phyloP scores from a whole-genome alignment of 176 grass and related monocot genomes.

The Pontederia paniculata region DNA sequence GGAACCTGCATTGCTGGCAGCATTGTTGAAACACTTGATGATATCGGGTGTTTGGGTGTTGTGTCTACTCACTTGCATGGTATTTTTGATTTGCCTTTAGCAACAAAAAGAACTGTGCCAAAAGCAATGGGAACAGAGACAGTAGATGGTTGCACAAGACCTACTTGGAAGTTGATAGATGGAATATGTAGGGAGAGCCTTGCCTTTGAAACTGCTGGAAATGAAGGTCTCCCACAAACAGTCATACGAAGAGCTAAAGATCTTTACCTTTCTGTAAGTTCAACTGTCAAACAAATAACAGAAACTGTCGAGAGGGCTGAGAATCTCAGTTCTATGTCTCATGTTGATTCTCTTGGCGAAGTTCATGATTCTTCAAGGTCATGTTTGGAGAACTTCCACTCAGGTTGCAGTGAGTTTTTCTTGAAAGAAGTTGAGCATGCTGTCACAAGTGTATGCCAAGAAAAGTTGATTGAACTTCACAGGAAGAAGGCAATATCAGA shows the following conservation, averaged over 20 bases:
- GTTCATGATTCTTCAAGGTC: constrained; percentile 18
- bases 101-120: constrained; percentile 41
- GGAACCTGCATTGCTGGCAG: constrained; percentile 97
- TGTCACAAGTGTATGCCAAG: constrained; percentile 52
- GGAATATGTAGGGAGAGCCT: constrained; percentile 84
- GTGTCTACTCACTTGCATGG: constrained; percentile 86
- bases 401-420: constrained; percentile 15
- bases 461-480: constrained; percentile 47
- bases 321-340: constrained; percentile 5
- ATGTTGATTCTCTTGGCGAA: constrained; percentile 21
- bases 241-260: constrained; percentile 75
- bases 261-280: constrained; percentile 41
- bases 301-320: not conserved
- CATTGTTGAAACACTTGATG: constrained; percentile 77
- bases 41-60: constrained; percentile 59
- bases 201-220: constrained; percentile 79
- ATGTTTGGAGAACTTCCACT: constrained; percentile 14
- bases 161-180: constrained; percentile 72
- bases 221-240: constrained; percentile 68
- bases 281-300: constrained; percentile 18
- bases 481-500: constrained; percentile 41
- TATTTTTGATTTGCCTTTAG: constrained; percentile 78
- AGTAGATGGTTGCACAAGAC: constrained; percentile 42
- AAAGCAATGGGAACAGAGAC: constrained; percentile 83
- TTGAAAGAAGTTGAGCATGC: constrained; percentile 50